A percentile compares a stretch with the other conserved stretches of the same genome.
phyloP scores from a whole-genome alignment of 495 filamentous ascomycete species.

The Podospora sp. region DNA sequence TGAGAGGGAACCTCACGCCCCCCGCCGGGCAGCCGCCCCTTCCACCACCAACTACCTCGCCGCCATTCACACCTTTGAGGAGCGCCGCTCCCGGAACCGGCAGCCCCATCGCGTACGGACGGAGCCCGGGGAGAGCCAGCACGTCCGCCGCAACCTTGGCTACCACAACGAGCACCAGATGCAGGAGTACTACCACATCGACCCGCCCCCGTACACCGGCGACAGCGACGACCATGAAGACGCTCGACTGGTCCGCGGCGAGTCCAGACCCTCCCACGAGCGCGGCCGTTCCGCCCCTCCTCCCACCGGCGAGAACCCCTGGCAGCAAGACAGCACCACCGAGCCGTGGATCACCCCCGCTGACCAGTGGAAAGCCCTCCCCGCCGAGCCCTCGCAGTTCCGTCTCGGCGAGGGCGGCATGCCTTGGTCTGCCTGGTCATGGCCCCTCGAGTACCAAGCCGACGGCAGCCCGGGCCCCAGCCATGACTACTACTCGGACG shows the following conservation, averaged over 20 bases:
- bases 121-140: background rate
- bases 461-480: background rate
- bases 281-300: conserved; percentile 50
- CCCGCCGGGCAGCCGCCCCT: conserved; percentile 44
- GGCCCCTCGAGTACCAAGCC: conserved; percentile 36
- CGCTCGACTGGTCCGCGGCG: conserved; percentile 31
- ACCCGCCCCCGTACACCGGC: conserved; percentile 11
- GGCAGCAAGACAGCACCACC: conserved; percentile 33
- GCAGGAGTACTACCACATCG: conserved; percentile 37
- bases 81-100: conserved; percentile 32
- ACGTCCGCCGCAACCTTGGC: conserved; percentile 24
- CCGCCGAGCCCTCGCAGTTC: conserved; percentile 43
- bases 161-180: conserved; percentile 27
- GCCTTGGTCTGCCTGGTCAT: conserved; percentile 47
- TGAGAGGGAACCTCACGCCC: conserved; percentile 41
- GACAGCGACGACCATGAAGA: conserved; percentile 25
- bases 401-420: conserved; percentile 49
- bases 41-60: conserved; percentile 47
- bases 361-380: conserved; percentile 41
- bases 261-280: conserved; percentile 38
- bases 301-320: conserved; percentile 45
- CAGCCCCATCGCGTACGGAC: conserved; percentile 17
- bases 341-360: conserved; percentile 3
- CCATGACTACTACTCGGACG: conserved; percentile 25
- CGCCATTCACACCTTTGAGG: conserved; percentile 37